These are phyloP conservation scores for Phytophthora hibernalis DNA, from an alignment of 352 stramenopile species.

Conservation along the genomic window DNA sequence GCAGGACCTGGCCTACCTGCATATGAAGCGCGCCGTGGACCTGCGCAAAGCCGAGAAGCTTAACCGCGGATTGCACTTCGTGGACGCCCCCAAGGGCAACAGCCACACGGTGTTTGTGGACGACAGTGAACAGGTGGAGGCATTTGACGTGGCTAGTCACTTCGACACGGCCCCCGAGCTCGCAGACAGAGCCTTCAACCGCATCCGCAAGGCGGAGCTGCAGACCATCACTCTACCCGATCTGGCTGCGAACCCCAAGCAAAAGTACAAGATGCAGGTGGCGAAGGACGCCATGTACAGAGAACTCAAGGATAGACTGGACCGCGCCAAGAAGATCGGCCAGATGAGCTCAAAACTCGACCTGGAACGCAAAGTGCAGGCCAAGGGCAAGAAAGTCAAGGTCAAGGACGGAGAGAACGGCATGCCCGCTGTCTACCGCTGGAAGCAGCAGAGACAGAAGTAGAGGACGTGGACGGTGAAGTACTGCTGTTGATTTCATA, in stretches of 20 bases:
- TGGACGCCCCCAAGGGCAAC: slow-evolving; percentile 80
- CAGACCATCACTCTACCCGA: slow-evolving; percentile 49
- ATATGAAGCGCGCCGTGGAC: slow-evolving; percentile 88
- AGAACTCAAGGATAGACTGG: slow-evolving; percentile 72
- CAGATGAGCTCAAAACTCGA: slow-evolving; percentile 79
- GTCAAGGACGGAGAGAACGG: slow-evolving; percentile 73
- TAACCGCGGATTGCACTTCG: slow-evolving; percentile 76
- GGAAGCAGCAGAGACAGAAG: slow-evolving; percentile 90
- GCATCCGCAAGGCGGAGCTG: slow-evolving; percentile 67
- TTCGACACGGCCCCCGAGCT: slow-evolving; percentile 91
- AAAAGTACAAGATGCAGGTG: slow-evolving; percentile 65
- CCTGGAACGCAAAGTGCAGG: slow-evolving; percentile 83
- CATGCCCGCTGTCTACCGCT: slow-evolving; percentile 84
- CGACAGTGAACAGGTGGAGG: slow-evolving; percentile 65
- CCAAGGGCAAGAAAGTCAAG: slow-evolving; percentile 88
- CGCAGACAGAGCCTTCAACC: slow-evolving; percentile 76
- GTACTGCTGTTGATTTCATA: slow-evolving; percentile 19
- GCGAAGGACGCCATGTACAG: slow-evolving; percentile 72
- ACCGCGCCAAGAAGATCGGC: slow-evolving; percentile 73
- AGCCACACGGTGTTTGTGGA: slow-evolving; percentile 97
- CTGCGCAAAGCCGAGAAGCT: slow-evolving; percentile 85
- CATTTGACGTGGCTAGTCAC: slow-evolving; percentile 92
- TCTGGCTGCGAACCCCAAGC: slow-evolving; percentile 41
- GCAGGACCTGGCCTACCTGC: slow-evolving; percentile 96
- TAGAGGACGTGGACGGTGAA: slow-evolving; percentile 34